Evolutionary conservation across 23 red algal species (phyloP), one percentile per base, ranked within the genome.

Genomic region (Gracilaria gracilis): DNA sequence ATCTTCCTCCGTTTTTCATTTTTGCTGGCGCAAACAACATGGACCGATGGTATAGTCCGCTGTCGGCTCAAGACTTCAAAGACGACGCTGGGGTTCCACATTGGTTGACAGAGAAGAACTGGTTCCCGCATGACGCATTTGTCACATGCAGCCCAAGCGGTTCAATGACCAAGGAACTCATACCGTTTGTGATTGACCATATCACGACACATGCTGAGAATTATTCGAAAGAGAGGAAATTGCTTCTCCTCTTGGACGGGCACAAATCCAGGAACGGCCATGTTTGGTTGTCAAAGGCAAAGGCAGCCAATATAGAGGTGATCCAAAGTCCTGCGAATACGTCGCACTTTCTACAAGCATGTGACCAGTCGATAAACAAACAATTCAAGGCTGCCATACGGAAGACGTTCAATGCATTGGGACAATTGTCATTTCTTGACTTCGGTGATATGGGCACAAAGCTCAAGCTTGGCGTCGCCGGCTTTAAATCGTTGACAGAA

Each of bases 1-100:
- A n/a, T 69, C n/a, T 46, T 21, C 81, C 61, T 40, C 81, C 58
- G 36, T 85, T 85, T 28, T 66, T 85, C 39, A 85, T 85, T 33
- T 34, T 85, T 29, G 61, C 16, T 16, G 61, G 65, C 3, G 25
- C 4, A 38, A 28, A 70, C 12, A 64, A 7, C 37, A 85, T 58
- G 62, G 70, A 7, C 16, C 38, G 65, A 36, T 70, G 27, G 65
- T 35, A 2, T 25, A 25, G 34, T 4, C 17, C 28, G 17, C 4
- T 70, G 27, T 15, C 28, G 12, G 5, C 23, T 16, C 13, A 35
- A 4, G 25, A 12, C 1, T 70, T 35, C 27, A 70, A 70, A 70
- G 65, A 70, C 5, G 17, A 16, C 1, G 4, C 14, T 4, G 14
- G 28, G 1, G 24, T 15, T 15, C 27, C 35, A 34, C 28, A 70